These are phyloP conservation scores for Candida sp. DNA, from an alignment of 1,139 yeast genomes.

Conservation along the genomic window DNA sequence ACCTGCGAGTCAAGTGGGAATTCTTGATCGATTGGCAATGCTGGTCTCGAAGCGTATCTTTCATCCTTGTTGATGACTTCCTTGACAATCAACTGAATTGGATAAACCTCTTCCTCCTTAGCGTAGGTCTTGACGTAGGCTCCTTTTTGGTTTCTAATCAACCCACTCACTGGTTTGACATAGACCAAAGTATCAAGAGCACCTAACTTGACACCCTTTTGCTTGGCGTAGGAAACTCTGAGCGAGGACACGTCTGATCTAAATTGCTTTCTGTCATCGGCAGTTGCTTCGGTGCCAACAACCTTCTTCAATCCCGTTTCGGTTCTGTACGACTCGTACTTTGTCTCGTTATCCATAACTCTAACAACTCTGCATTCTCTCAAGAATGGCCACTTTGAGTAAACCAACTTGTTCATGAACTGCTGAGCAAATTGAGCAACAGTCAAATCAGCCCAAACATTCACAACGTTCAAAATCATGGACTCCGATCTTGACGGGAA, in stretches of 20 bases:
- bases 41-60: slow-evolving; percentile 74
- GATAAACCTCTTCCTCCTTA: slow-evolving; percentile 58
- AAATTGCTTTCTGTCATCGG: slow-evolving; percentile 47
- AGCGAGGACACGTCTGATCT: slow-evolving; percentile 25
- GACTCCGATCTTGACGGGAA: slow-evolving; percentile 87
- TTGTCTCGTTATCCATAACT: slow-evolving; percentile 58
- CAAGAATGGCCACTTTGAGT: slow-evolving; percentile 88
- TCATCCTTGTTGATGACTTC: slow-evolving; percentile 74
- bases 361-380: slow-evolving; percentile 77
- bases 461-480: slow-evolving; percentile 65
- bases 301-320: slow-evolving; percentile 34
- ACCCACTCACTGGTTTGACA: slow-evolving; percentile 79
- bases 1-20: slow-evolving; percentile 77
- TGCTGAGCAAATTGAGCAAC: slow-evolving; percentile 64
- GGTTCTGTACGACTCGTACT: slow-evolving; percentile 44
- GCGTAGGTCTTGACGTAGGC: slow-evolving; percentile 75
- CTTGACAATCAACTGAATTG: slow-evolving; percentile 81
- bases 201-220: slow-evolving; percentile 64
- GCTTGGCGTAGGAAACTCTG: slow-evolving; percentile 25
- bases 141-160: slow-evolving; percentile 72
- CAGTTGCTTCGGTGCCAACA: slow-evolving; percentile 41
- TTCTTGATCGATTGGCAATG: slow-evolving; percentile 81
- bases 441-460: slow-evolving; percentile 50
- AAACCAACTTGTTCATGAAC: slow-evolving; percentile 63
- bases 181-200: slow-evolving; percentile 62